phyloP scores from a whole-genome alignment of 164 flowering plant species.

The Annona squamosa region DNA sequence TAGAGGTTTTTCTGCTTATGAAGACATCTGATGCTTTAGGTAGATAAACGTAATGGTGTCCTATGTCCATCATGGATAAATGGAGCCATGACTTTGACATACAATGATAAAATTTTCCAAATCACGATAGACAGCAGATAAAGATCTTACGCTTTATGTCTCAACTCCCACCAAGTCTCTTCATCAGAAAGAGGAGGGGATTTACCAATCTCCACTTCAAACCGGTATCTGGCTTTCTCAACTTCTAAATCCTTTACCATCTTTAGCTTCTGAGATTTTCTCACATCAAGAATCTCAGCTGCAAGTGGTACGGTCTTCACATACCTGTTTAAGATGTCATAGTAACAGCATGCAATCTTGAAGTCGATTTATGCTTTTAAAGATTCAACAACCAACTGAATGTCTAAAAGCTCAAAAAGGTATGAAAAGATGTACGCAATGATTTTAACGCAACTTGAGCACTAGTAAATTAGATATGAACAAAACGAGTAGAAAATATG shows the following conservation, averaged over 20 bases:
- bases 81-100: background rate
- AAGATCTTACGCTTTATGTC: conserved; percentile 76
- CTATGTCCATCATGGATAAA: background rate
- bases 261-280: conserved; percentile 81
- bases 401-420: background rate
- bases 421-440: background rate
- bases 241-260: conserved; percentile 65
- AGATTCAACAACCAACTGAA: background rate
- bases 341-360: background rate
- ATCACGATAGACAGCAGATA: background rate
- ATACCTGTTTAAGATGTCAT: conserved; percentile 45
- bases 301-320: conserved; percentile 97
- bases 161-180: conserved; percentile 71
- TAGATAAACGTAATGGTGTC: too few relatives aligned
- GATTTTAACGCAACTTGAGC: background rate
- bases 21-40: too few relatives aligned
- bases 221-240: conserved; percentile 60
- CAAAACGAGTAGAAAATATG: too few relatives aligned
- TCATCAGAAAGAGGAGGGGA: conserved; percentile 95
- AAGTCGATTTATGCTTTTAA: background rate
- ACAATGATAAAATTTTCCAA: background rate
- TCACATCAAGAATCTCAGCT: conserved; percentile 82
- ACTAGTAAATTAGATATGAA: background rate
- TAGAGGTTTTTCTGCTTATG: too few relatives aligned
- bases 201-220: conserved; percentile 95